Conservation (phyloP, 768 basidiomycete genomes). For the Pisolithus orientalis region DNA sequence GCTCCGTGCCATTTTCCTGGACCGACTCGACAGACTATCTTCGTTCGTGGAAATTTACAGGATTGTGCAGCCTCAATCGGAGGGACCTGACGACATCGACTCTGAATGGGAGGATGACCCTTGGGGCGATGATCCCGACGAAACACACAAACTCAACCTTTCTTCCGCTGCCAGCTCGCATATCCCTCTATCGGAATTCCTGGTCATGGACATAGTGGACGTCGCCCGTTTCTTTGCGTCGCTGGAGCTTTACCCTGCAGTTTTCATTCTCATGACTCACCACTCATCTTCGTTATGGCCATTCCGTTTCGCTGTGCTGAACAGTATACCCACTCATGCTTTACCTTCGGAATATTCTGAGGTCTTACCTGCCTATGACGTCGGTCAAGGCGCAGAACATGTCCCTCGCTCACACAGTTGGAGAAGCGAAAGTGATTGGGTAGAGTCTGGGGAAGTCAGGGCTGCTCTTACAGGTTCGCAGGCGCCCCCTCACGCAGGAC, state of each 20-base stretch:
- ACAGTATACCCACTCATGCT: constrained; percentile 68
- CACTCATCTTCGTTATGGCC: constrained; percentile 61
- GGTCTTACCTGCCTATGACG: constrained; percentile 60
- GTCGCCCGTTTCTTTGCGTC: constrained; percentile 65
- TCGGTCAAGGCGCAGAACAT: constrained; percentile 39
- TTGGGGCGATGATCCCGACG: constrained; percentile 52
- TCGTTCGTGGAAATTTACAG: constrained; percentile 64
- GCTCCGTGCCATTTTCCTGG: constrained; percentile 63
- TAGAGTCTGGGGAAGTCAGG: constrained; percentile 42
- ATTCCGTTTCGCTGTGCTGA: constrained; percentile 61
- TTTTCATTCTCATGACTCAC: constrained; percentile 50
- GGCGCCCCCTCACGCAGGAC: constrained; percentile 6
- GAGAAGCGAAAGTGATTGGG: constrained; percentile 54
- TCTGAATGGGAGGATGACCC: constrained; percentile 52
- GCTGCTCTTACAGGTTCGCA: constrained; percentile 33
- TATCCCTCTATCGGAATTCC: constrained; percentile 58
- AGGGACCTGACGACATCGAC: constrained; percentile 29
- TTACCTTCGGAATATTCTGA: constrained; percentile 56
- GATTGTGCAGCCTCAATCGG: constrained; percentile 26
- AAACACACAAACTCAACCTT: constrained; percentile 14
- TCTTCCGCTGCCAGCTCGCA: constrained; percentile 29
- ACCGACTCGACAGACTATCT: constrained; percentile 61
- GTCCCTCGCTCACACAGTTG: constrained; percentile 30
- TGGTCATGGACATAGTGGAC: constrained; percentile 49
- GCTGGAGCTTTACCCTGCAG: constrained; percentile 47